phyloP scores from a whole-genome alignment of 2,329 filamentous ascomycete species.

The Lachnum nothofagi region DNA sequence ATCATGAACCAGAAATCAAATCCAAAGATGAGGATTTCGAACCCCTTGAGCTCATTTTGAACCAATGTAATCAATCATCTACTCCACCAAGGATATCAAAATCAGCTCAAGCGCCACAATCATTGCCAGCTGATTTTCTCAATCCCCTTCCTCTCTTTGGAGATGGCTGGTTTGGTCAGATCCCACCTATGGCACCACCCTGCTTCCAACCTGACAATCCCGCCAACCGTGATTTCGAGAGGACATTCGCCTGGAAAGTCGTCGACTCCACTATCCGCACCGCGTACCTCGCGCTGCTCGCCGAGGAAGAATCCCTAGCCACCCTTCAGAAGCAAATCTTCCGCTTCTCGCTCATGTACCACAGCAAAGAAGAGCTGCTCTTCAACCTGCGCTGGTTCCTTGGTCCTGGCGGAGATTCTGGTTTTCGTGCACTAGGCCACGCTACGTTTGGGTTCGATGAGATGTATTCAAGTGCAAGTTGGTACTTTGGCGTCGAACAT shows the following conservation, averaged over 20 bases:
- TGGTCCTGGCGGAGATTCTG: slow-evolving; percentile 3
- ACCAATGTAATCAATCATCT: not conserved
- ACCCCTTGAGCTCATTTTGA: not conserved
- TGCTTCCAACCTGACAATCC: not conserved
- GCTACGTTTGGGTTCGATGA: slow-evolving; percentile 9
- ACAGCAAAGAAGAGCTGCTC: slow-evolving; percentile 7
- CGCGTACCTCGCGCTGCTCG: slow-evolving; percentile 7
- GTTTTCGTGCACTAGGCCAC: slow-evolving; percentile 1
- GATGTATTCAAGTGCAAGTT: too few species aligned
- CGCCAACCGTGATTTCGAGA: not conserved
- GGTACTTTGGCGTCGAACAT: not conserved
- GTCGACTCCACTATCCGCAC: slow-evolving; percentile 4
- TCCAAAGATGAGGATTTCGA: not conserved
- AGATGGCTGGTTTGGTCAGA: slow-evolving; percentile 9
- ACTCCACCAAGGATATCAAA: not conserved
- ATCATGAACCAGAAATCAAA: not conserved
- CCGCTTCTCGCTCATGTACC: slow-evolving; percentile 7
- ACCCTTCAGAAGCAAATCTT: slow-evolving; percentile 4
- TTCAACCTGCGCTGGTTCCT: slow-evolving; percentile 12
- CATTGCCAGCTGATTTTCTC: not conserved
- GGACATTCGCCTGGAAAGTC: slow-evolving; percentile 1
- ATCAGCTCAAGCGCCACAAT: not conserved
- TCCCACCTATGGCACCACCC: not conserved
- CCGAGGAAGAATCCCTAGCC: not conserved
- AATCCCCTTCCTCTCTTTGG: slow-evolving; percentile 3